Conservation (phyloP, 2,329 filamentous ascomycete genomes). For the Pseudonectria buxi region DNA sequence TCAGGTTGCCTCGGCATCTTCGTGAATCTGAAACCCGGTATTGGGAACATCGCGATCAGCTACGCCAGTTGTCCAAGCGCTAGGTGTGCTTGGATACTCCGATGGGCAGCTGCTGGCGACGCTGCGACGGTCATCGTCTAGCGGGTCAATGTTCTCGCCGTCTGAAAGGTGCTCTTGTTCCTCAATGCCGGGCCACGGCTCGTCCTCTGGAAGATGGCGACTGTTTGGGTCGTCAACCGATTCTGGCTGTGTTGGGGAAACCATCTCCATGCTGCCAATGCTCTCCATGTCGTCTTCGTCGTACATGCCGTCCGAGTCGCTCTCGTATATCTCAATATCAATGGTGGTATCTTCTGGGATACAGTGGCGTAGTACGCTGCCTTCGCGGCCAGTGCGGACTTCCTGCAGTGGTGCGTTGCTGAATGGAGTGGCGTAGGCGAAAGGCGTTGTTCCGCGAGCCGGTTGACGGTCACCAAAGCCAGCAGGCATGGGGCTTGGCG, state of each 20-base stretch:
- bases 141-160: conserved; percentile 45
- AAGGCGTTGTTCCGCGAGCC: conserved; percentile 45
- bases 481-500: conserved; percentile 36
- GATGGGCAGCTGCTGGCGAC: conserved; percentile 45
- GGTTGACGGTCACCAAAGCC: conserved; percentile 28
- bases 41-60: background rate
- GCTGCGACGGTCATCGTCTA: conserved; percentile 22
- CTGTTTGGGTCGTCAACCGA: conserved; percentile 19
- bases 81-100: conserved; percentile 49
- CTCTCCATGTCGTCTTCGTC: conserved; percentile 23
- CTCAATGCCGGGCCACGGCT: conserved; percentile 51
- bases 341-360: conserved; percentile 28
- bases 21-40: conserved; percentile 34
- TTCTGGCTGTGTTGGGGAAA: conserved; percentile 18
- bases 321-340: conserved; percentile 31
- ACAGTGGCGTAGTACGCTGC: conserved; percentile 19
- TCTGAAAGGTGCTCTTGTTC: conserved; percentile 40
- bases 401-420: conserved; percentile 52
- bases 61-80: conserved; percentile 30
- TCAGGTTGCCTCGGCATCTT: conserved; percentile 26
- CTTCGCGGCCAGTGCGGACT: conserved; percentile 23
- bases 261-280: conserved; percentile 18
- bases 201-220: conserved; percentile 42
- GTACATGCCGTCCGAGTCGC: conserved; percentile 28
- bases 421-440: conserved; percentile 69